Evolutionary conservation across 345 rosid species (phyloP), one percentile per base, ranked within the genome.

Genomic region (Jatropha curcas): DNA sequence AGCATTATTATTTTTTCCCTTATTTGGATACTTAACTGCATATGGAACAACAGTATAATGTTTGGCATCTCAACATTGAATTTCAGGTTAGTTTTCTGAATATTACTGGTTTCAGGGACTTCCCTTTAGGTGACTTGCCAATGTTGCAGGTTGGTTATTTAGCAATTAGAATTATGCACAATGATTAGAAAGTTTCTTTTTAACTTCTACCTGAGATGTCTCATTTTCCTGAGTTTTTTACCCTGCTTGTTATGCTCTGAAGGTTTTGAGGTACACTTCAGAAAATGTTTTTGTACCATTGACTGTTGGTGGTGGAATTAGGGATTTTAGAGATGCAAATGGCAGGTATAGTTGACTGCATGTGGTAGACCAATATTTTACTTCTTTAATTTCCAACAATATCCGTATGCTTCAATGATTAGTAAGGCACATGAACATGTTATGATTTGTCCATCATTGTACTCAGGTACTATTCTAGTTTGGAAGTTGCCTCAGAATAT

Each of bases 291-390:
- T 95, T 87, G 99, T 93, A 46, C 99, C 99, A 14, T 82, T 95
- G 74, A 88, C 98, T 12, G 98, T 95, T 73, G 99, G 99, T 82
- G 99, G 99, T 83, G 98, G 99, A 70, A 90, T 95, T 65, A 84
- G 97, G 82, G 98, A 95, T 82, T 95, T 93, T 78, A 93, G 92
- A 5, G 98, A 95, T 77, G 94, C 96, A 71, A 91, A 82, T 75
- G 99, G 96, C 83, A 93, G 94, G 99, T 91, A 81, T 43, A n/a
- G 50, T 73, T 25, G 8, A 9, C 8, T 62, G 16, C 63, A 6
- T 65, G 24, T 50, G 46, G 11, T 65, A 62, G 39, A 45, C 60
- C 43, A 58, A 37, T 61, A 11, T 17, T 6, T 28, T 57, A 9
- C 61, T 45, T 45, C 12, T 46, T 33, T 45, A 39, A n/a, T 70